Conservation (phyloP, 116 monocot genomes). For the Trichopus zeylanicus region DNA sequence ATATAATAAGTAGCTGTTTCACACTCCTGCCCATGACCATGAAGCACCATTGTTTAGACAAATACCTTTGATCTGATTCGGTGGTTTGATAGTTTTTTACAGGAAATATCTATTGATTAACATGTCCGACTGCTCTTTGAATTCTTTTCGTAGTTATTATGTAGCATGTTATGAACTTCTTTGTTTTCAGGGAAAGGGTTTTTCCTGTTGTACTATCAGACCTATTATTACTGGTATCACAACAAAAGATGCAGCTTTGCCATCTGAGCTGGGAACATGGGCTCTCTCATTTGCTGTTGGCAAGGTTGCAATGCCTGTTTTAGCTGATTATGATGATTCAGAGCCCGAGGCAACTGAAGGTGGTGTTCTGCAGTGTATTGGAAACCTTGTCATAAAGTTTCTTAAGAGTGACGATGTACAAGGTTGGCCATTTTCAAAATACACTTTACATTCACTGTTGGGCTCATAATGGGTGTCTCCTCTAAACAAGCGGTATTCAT, state of each 20-base stretch:
- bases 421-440: slow-evolving; percentile 29
- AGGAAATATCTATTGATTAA: no score
- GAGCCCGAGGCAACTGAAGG: slow-evolving; percentile 30
- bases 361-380: slow-evolving; percentile 66
- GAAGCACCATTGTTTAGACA: no score
- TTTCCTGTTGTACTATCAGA: slow-evolving; percentile 85
- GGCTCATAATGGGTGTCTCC: no score
- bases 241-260: slow-evolving; percentile 81
- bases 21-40: no score
- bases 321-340: slow-evolving; percentile 3
- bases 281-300: slow-evolving; percentile 77
- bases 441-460: no score
- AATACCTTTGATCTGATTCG: no score
- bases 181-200: slow-evolving; percentile 68
- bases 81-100: no score
- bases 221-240: slow-evolving; percentile 77
- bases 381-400: slow-evolving; percentile 80
- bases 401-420: slow-evolving; percentile 79
- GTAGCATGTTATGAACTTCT: background rate
- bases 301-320: slow-evolving; percentile 14
- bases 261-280: slow-evolving; percentile 60
- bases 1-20: no score
- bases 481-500: background rate
- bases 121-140: no score
- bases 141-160: no score